A percentile compares a stretch with the other conserved stretches of the same genome.
These are phyloP conservation scores for Lanmaoa rubissima DNA, from an alignment of 768 basidiomycete species.

Conservation along the genomic window DNA sequence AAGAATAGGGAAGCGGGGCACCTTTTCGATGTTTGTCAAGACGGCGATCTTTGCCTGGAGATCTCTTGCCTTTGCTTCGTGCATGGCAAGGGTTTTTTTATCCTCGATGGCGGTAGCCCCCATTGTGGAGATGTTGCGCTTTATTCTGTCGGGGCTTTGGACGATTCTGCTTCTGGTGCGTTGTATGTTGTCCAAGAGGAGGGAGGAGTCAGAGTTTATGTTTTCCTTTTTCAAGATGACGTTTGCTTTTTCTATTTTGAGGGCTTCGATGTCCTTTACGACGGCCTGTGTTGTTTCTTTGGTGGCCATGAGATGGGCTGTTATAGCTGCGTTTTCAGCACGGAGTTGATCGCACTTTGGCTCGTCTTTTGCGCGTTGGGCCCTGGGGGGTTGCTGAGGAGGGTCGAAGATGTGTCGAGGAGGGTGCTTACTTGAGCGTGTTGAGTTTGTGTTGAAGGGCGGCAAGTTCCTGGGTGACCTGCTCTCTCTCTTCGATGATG, in stretches of 20 bases:
- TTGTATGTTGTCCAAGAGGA: conserved; percentile 56
- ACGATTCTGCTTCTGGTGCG: conserved; percentile 77
- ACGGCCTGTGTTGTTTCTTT: conserved; percentile 61
- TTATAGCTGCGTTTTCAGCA: conserved; percentile 58
- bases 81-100: conserved; percentile 58
- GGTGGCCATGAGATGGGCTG: conserved; percentile 64
- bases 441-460: conserved; percentile 52
- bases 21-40: conserved; percentile 74
- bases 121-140: conserved; percentile 80
- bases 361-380: conserved; percentile 65
- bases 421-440: conserved; percentile 50
- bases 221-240: conserved; percentile 68
- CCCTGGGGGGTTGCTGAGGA: conserved; percentile 36
- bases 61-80: conserved; percentile 76
- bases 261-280: conserved; percentile 63
- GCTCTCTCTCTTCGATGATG: conserved; percentile 61
- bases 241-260: conserved; percentile 68
- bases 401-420: not conserved
- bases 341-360: conserved; percentile 61
- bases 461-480: conserved; percentile 45
- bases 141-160: conserved; percentile 88
- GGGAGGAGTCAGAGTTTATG: conserved; percentile 57
- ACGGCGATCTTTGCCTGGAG: conserved; percentile 72
- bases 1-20: conserved; percentile 21
- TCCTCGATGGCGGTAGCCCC: conserved; percentile 63